Base-by-base conservation (phyloP, 2,329 filamentous ascomycete genomes). In the Penicillium corylophilum region DNA sequence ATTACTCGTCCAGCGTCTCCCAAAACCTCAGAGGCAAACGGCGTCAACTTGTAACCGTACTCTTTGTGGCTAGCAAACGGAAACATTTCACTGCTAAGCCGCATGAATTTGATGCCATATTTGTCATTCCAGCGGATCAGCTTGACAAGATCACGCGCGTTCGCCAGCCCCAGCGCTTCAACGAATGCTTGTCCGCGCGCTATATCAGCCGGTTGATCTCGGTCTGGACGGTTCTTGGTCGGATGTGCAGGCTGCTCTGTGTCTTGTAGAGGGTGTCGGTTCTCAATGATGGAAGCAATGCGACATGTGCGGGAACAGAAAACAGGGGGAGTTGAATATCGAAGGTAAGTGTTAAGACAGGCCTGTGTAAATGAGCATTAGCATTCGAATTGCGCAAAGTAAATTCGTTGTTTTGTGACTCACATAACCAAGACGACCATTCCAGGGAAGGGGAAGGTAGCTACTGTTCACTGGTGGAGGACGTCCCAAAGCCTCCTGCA, bases 51-150 rank as follows among this genome's bases (percentile, higher is more conserved):
- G 71, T 97, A 97, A 0, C 92, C 93, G 59, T 95, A 87, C 55
- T 90, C 87, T 22, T 82, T 81, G 64, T 97, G 93, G 58, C 89
- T 95, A 1, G 93, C 93, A 69, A 96, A 96, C 0, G 93, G 93
- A 59, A 97, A 97, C 89, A 96, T 96, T 62, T 96, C 93, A 48
- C 90, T 95, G 61, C 90, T 95, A 18, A 97, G 77, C 1, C 93
- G 84, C 82, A 97, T 84, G 69, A 97, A 96, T 61, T 85, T 92
- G 72, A 97, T 97, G 35, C 87, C 86, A 59, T 93, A 96, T 60
- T 84, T 88, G 58, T 95, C 87, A 65, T 97, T 96, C 93, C 93
- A 97, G 1, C 84, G 82, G 8, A 96, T 65, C 83, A 96, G 90
- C 71, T 95, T 95, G 51, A 81, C 74, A 28, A 96, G 83, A 62